Evolutionary conservation across 192 early-diverging fungal genomes (phyloP).

Genomic region (Glomus cerebriforme): DNA sequence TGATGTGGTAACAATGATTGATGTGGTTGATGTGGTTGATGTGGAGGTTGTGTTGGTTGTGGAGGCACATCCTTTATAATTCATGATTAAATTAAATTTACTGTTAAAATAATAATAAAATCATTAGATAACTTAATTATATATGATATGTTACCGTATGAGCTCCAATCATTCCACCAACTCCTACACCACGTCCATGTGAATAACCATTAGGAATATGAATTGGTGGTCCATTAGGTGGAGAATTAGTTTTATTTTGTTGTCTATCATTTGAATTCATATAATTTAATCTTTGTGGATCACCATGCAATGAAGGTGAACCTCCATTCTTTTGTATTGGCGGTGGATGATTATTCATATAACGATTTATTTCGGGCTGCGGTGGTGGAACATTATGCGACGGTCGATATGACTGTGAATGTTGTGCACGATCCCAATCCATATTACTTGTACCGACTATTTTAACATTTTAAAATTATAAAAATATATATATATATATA

Average conservation of each 20-base stretch:
- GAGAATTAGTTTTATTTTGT: neutral
- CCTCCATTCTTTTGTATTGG: neutral
- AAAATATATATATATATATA: no score
- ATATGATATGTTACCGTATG: neutral
- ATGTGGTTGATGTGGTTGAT: constrained; percentile 1
- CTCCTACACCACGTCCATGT: neutral
- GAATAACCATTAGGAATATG: neutral
- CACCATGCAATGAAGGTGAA: neutral
- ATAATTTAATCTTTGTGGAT: neutral
- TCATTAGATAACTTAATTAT: no score
- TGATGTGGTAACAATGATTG: neutral
- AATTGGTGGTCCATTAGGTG: neutral
- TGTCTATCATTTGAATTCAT: neutral
- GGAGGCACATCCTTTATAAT: neutral
- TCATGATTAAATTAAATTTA: neutral
- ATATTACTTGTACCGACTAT: neutral
- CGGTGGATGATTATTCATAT: neutral
- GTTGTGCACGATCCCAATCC: constrained; percentile 10
- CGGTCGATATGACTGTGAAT: neutral
- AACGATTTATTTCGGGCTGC: neutral
- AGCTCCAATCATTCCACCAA: neutral
- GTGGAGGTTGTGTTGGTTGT: neutral
- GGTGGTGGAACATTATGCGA: neutral
- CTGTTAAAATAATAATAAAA: no score
- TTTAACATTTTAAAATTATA: neutral